Base-by-base conservation (phyloP, 2,329 filamentous ascomycete species). In the Laburnicola sp. region DNA sequence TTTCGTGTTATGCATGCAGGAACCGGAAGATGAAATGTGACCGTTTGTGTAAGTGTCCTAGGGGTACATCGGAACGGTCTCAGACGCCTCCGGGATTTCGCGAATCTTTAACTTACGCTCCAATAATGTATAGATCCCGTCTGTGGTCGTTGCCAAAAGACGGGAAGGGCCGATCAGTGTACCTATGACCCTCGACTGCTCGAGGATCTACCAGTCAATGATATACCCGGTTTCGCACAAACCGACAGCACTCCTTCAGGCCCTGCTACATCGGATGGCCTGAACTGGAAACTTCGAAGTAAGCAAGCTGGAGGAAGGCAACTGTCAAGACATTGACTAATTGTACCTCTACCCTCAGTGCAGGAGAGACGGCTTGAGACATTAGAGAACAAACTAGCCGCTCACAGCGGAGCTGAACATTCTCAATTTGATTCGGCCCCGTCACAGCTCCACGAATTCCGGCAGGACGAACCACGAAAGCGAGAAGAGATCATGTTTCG, bases 21-120 rank as follows among this genome's bases (percentile, higher is more conserved):
- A 70, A 70, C 37, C 68, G 76, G n/a, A 78, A 78, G 57, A 72
- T 78, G 56, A 76, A 77, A 57, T 78, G 76, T 57, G 76, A 78
- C 56, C 73, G 76, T 34, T 65, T 71, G 3, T 71, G 43, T 45
- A 45, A 3, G 43, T 45, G 21, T 30, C 11, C 26, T 6, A 16
- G 34, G n/a, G 11, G n/a, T 31, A 11, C 16, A 22, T n/a, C n/a
- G n/a, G 10, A n/a, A n/a, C 4, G 11, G 28, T 11, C 2, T 6
- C 6, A 10, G 6, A 3, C 31, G 25, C 32, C 3, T 7, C 21
- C 25, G 3, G 21, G 32, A 6, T 10, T 11, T 28, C 23, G n/a
- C 30, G 36, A 26, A 38, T 31, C 23, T 22, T n/a, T 26, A 16
- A 8, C 23, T 7, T 8, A n/a, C 27, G 23, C 16, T 16, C 16